These are phyloP conservation scores for Zygoascus sp. DNA, from an alignment of 1,139 yeast species.

Conservation along the genomic window DNA sequence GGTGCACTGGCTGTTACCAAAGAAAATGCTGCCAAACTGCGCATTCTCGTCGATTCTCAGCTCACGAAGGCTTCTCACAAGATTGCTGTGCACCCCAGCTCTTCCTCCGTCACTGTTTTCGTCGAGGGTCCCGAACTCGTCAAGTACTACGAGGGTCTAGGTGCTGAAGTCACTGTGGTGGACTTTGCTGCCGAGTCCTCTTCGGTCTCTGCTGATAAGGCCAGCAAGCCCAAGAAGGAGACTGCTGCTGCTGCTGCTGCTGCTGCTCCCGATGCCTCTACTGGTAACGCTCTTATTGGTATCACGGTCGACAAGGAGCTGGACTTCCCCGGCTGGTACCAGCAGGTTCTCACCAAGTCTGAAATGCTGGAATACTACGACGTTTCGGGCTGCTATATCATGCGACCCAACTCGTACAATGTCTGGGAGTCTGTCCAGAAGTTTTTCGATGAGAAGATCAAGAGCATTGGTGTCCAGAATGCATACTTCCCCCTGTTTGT, in stretches of 20 bases:
- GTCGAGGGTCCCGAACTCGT: constrained; percentile 47
- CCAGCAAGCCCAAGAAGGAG: constrained; percentile 28
- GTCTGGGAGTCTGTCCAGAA: constrained; percentile 94
- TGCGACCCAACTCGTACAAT: constrained; percentile 92
- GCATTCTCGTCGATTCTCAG: constrained; percentile 58
- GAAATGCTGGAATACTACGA: constrained; percentile 98
- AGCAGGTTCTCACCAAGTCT: constrained; percentile 90
- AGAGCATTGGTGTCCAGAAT: constrained; percentile 84
- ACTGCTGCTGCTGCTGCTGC: constrained; percentile 26
- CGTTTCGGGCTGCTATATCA: constrained; percentile 96
- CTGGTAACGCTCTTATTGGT: constrained; percentile 66
- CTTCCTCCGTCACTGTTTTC: constrained; percentile 53
- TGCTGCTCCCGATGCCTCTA: constrained; percentile 56
- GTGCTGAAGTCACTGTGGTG: constrained; percentile 57
- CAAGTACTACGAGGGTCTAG: constrained; percentile 53
- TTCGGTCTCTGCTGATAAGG: constrained; percentile 33
- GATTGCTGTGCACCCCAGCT: constrained; percentile 57
- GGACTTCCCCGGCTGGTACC: constrained; percentile 97
- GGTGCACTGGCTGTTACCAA: constrained; percentile 29
- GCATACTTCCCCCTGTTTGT: constrained; percentile 99
- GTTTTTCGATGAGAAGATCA: constrained; percentile 78
- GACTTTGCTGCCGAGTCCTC: constrained; percentile 54
- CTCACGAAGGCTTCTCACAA: constrained; percentile 42
- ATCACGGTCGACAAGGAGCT: constrained; percentile 88
- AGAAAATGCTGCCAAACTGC: constrained; percentile 44